Conservation (phyloP, 768 basidiomycete genomes). For the Tremella mesenterica region DNA sequence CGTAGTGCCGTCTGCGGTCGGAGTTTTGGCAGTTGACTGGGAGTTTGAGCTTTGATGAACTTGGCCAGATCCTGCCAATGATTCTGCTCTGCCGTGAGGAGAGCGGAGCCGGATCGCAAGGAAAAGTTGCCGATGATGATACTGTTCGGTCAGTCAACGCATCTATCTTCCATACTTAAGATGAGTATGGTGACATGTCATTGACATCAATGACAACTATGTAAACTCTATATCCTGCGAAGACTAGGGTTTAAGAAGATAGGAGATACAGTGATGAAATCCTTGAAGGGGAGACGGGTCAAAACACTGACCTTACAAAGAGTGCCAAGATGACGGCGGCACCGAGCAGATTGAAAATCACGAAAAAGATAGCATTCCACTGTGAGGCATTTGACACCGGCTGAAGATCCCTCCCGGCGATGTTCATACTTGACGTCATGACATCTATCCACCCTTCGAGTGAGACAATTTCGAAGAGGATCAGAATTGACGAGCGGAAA, state of each 20-base stretch:
- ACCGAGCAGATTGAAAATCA: conserved; percentile 84
- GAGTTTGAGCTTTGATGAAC: conserved; percentile 73
- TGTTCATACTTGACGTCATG: conserved; percentile 68
- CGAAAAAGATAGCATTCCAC: conserved; percentile 79
- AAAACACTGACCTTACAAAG: conserved; percentile 78
- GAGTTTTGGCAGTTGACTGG: conserved; percentile 66
- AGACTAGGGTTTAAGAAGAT: too few relatives aligned
- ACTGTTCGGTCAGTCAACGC: conserved; percentile 47
- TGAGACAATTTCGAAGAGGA: conserved; percentile 92
- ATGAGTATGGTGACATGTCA: background rate
- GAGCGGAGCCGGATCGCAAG: conserved; percentile 72
- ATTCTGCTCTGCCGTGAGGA: conserved; percentile 73
- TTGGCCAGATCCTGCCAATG: conserved; percentile 93
- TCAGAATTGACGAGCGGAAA: conserved; percentile 72
- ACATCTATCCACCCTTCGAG: conserved; percentile 97
- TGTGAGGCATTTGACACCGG: conserved; percentile 65
- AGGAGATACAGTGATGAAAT: too few relatives aligned
- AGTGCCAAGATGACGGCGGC: conserved; percentile 81
- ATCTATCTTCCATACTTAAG: too few relatives aligned
- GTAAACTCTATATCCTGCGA: background rate
- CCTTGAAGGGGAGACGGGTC: too few relatives aligned
- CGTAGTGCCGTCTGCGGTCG: conserved; percentile 55
- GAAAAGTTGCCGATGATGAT: conserved; percentile 94
- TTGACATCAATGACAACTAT: background rate
- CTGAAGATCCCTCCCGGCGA: conserved; percentile 62